Evolutionary conservation across 345 rosid species (phyloP).

Genomic region (Hirschfeldia incana): DNA sequence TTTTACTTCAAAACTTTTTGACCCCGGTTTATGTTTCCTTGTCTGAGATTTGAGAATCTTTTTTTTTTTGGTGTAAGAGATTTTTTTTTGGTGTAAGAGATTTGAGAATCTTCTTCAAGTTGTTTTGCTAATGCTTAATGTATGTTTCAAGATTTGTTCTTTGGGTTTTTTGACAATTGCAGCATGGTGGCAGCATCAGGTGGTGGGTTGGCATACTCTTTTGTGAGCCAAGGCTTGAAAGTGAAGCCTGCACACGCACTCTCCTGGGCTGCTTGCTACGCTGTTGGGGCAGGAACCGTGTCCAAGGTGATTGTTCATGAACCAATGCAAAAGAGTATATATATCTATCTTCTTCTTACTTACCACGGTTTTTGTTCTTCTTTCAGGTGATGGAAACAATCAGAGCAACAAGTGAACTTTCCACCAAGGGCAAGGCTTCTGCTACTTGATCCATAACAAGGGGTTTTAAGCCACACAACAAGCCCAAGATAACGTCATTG

Average conservation of each 20-base stretch:
- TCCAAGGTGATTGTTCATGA: not conserved
- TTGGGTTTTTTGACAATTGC: not conserved
- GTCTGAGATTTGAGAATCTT: not conserved
- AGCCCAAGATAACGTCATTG: too few relatives aligned
- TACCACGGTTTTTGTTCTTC: not conserved
- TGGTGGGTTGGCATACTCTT: not conserved
- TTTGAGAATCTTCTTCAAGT: not conserved
- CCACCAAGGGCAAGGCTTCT: too few relatives aligned
- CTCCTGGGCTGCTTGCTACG: not conserved
- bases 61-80: too few relatives aligned
- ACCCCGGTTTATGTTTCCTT: not conserved
- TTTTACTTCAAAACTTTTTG: too few relatives aligned
- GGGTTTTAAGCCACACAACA: too few relatives aligned
- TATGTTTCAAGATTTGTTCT: not conserved
- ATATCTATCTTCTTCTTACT: not conserved
- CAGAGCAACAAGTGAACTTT: not conserved
- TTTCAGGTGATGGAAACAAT: not conserved
- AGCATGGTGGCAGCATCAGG: too few relatives aligned
- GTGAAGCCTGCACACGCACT: not conserved
- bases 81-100: too few relatives aligned
- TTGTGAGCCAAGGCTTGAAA: not conserved
- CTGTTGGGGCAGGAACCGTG: not conserved
- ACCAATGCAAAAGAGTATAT: not conserved
- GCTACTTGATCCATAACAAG: too few relatives aligned
- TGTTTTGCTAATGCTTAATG: too few relatives aligned